Conservation (phyloP, 768 basidiomycete species). For the Tylopilus balloui region DNA sequence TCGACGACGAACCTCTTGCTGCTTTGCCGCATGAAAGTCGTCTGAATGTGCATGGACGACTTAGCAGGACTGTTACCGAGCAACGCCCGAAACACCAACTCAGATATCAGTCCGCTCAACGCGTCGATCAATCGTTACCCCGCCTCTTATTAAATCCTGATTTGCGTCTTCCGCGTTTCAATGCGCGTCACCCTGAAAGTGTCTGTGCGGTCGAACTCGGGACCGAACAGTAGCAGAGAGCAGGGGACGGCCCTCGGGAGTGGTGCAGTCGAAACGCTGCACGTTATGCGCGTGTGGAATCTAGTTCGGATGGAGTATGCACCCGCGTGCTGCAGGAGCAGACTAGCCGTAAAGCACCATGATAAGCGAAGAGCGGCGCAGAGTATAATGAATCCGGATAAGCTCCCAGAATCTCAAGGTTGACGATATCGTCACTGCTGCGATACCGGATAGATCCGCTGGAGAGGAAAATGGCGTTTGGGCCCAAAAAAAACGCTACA, state of each 20-base stretch:
- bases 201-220: conserved; percentile 1
- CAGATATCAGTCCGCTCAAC: conserved; percentile 16
- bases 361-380: neutral
- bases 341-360: neutral
- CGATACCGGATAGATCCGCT: neutral
- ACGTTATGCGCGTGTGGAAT: neutral
- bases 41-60: neutral
- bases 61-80: neutral
- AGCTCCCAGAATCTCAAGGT: neutral
- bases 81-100: neutral
- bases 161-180: conserved; percentile 9
- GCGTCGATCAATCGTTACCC: conserved; percentile 7
- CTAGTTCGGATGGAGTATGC: neutral
- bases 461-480: neutral
- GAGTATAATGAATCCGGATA: neutral
- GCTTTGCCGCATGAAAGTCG: neutral
- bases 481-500: neutral
- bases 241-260: neutral
- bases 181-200: neutral
- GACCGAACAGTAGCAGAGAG: neutral
- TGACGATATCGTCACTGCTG: neutral
- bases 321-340: neutral
- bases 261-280: neutral
- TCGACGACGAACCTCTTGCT: neutral
- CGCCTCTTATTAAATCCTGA: conserved; percentile 2